Conservation (phyloP, 73 alveolate genomes). For the Paramecium primaurelia region DNA sequence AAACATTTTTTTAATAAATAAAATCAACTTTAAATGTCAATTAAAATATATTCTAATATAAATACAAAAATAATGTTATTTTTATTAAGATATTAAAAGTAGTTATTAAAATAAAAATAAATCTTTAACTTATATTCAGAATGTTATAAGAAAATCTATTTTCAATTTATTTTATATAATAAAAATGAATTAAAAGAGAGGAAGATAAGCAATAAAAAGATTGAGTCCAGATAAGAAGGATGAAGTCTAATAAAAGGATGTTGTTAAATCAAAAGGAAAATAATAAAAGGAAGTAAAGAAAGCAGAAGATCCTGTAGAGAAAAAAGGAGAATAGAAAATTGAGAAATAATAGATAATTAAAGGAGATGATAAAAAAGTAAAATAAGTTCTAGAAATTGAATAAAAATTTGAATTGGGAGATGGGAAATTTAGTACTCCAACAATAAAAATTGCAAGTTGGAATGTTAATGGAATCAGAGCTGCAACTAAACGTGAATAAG, state of each 20-base stretch:
- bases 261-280: neutral
- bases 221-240: neutral
- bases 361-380: neutral
- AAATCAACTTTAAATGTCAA: neutral
- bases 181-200: neutral
- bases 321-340: neutral
- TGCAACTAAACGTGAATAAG: conserved; percentile 67
- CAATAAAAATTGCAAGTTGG: conserved; percentile 72
- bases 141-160: conserved; percentile 42
- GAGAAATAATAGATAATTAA: neutral
- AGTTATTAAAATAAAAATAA: neutral
- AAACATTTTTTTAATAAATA: too few species aligned
- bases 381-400: neutral
- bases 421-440: conserved; percentile 48
- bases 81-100: neutral
- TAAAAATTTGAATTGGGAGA: conserved; percentile 32
- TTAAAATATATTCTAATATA: neutral
- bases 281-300: neutral
- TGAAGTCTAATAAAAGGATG: neutral
- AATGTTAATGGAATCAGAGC: conserved; percentile 92
- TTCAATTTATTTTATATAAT: neutral
- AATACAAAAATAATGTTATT: neutral
- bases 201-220: neutral
- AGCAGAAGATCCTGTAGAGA: neutral
- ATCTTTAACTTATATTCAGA: conserved; percentile 57